Conservation (phyloP, 1,284 basidiomycete genomes). For the Cryptococcus sp. region DNA sequence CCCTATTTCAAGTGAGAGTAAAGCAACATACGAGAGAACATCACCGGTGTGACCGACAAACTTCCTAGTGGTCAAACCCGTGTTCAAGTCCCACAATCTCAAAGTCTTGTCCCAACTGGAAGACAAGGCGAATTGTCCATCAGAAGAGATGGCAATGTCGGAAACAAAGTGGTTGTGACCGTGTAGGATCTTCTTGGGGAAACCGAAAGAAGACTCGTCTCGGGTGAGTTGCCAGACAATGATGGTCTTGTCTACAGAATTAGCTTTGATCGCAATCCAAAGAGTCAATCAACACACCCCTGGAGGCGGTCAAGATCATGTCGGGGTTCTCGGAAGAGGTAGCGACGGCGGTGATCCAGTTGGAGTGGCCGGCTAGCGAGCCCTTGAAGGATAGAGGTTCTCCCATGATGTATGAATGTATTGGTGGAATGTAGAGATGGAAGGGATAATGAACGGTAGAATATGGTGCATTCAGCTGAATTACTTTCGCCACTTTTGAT, state of each 20-base stretch:
- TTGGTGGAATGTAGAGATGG: not conserved
- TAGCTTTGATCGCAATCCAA: slow-evolving; percentile 10
- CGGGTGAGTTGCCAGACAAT: slow-evolving; percentile 99
- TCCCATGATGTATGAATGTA: slow-evolving; percentile 54
- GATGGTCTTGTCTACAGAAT: slow-evolving; percentile 87
- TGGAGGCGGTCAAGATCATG: slow-evolving; percentile 93
- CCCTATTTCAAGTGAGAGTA: not conserved
- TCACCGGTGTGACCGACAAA: slow-evolving; percentile 99
- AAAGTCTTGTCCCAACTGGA: slow-evolving; percentile 99
- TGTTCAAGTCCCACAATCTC: slow-evolving; percentile 98
- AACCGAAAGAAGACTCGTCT: slow-evolving; percentile 82
- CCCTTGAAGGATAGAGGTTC: slow-evolving; percentile 89
- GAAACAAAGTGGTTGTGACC: slow-evolving; percentile 99
- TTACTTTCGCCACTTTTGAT: no score
- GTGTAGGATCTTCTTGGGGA: slow-evolving; percentile 94
- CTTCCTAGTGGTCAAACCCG: slow-evolving; percentile 85
- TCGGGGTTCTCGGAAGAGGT: slow-evolving; percentile 95
- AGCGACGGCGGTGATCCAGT: slow-evolving; percentile 95
- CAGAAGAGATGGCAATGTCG: slow-evolving; percentile 96
- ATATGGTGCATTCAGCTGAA: not conserved
- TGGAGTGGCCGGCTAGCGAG: slow-evolving; percentile 89
- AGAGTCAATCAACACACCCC: slow-evolving; percentile 60
- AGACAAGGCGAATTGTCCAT: slow-evolving; percentile 98
- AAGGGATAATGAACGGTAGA: not conserved
- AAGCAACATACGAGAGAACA: slow-evolving; percentile 51